phyloP scores from a whole-genome alignment of 176 grass and related monocot genomes.

The Paspalum notatum region DNA sequence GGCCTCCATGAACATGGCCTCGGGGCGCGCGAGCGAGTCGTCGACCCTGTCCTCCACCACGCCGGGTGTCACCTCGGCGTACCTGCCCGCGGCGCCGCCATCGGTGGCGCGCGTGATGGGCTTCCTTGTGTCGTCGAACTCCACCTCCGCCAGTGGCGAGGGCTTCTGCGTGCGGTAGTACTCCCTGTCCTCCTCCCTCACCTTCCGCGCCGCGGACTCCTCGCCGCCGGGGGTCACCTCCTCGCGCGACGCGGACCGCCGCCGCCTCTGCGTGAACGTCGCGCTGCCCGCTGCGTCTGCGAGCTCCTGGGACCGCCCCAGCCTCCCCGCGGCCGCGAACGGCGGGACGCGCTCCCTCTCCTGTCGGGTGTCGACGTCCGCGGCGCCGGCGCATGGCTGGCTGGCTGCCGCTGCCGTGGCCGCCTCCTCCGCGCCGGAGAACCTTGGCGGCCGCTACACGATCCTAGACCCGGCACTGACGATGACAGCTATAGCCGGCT shows the following conservation, averaged over 20 bases:
- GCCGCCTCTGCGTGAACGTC: slow-evolving; percentile 63
- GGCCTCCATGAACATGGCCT: slow-evolving; percentile 64
- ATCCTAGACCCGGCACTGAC: too few species aligned
- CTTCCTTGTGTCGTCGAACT: slow-evolving; percentile 80
- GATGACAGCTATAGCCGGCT: too few species aligned
- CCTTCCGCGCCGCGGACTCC: slow-evolving; percentile 23
- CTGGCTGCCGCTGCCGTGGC: too few species aligned
- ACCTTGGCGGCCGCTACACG: too few species aligned
- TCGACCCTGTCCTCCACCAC: slow-evolving; percentile 67
- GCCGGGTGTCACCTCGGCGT: slow-evolving; percentile 4
- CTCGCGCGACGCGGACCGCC: slow-evolving; percentile 9
- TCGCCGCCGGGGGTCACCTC: slow-evolving; percentile 37
- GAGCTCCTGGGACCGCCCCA: slow-evolving; percentile 55
- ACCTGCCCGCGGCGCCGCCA: slow-evolving; percentile 22
- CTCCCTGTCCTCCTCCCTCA: slow-evolving; percentile 51
- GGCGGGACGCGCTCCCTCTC: slow-evolving; percentile 47
- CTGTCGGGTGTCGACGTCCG: too few species aligned
- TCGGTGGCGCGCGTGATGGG: slow-evolving; percentile 53
- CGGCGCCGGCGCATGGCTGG: too few species aligned
- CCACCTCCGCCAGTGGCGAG: slow-evolving; percentile 69
- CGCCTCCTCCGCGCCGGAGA: too few species aligned
- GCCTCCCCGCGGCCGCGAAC: slow-evolving; percentile 62
- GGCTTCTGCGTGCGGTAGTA: slow-evolving; percentile 85
- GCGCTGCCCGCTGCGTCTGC: background rate
- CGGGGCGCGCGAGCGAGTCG: slow-evolving; percentile 57